Evolutionary conservation across 805 yeast genomes (phyloP), one percentile per base, ranked within the genome.

Genomic region (Komagataella mondaviorum): DNA sequence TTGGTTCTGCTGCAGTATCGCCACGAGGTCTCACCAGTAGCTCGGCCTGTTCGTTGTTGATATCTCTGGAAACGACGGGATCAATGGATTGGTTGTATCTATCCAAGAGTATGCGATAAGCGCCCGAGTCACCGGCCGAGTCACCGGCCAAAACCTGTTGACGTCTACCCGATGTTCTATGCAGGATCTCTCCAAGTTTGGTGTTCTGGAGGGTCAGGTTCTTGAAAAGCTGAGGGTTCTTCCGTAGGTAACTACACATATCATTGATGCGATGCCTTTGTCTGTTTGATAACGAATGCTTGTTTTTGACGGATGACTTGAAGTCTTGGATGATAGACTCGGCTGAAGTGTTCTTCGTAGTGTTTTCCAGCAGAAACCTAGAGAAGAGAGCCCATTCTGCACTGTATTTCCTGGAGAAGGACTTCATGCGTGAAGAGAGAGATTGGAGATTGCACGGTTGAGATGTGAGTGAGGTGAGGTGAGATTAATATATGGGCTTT

Each of bases 1-100:
- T 5, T n/a, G 67, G 45, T 76, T 72, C 50, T 70, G 48, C 23
- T 52, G 58, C 24, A 54, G 56, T 43, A 49, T 52, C 18, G 53
- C 50, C 1, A 56, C 53, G 49, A 56, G 52, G 47, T 52, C 54
- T 14, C 8, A 43, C 8, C 54, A n/a, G 5, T 8, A 30, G 14
- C 14, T 22, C 45, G 8, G 43, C 48, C 6, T 48, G 30, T 39
- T 55, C 55, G 10, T 54, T 45, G 2, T 55, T 51, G 7, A 60
- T 23, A 2, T 30, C 39, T 14, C 39, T 30, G 39, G 39, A 10
- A 30, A 30, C 39, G 39, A 30, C 39, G 10, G 39, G 39, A 8
- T 30, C 39, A 30, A 30, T 30, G 12, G 39, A 8, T 30, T 30
- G 39, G 39, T 30, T 30, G 39, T 30, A 30, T 30, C 39, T 30